Evolutionary conservation across 2,329 filamentous ascomycete species (phyloP).

Genomic region (Hypoxylon sp.): DNA sequence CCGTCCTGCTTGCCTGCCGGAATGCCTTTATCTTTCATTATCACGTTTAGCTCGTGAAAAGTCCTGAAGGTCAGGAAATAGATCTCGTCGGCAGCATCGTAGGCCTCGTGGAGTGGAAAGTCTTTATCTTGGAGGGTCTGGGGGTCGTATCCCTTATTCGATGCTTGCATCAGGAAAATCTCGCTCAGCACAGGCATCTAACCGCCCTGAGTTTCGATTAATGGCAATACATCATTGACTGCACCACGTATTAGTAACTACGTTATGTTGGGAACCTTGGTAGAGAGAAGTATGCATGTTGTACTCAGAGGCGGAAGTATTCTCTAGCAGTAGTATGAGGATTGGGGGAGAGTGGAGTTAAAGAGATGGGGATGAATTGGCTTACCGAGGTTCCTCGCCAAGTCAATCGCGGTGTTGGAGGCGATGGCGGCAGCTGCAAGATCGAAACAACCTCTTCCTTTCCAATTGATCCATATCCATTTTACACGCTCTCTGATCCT

Average conservation of each 20-base stretch:
- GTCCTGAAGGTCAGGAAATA: slow-evolving; percentile 34
- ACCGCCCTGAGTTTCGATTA: slow-evolving; percentile 37
- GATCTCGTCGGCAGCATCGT: slow-evolving; percentile 39
- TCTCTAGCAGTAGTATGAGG: background rate
- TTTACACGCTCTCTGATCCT: slow-evolving; percentile 40
- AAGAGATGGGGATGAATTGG: background rate
- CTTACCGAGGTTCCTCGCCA: slow-evolving; percentile 43
- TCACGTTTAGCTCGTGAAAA: slow-evolving; percentile 20
- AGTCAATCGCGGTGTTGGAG: slow-evolving; percentile 48
- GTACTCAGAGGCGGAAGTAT: background rate
- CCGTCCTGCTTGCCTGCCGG: slow-evolving; percentile 39
- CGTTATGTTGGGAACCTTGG: background rate
- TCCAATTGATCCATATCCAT: slow-evolving; percentile 46
- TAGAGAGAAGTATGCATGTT: background rate
- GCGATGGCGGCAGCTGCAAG: slow-evolving; percentile 47
- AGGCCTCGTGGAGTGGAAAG: slow-evolving; percentile 41
- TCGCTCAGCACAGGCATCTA: slow-evolving; percentile 30
- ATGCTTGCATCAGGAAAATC: slow-evolving; percentile 29
- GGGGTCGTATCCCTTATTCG: slow-evolving; percentile 22
- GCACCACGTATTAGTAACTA: background rate
- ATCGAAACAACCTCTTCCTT: slow-evolving; percentile 40
- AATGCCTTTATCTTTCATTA: slow-evolving; percentile 24
- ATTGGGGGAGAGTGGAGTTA: background rate
- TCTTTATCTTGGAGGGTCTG: slow-evolving; percentile 5
- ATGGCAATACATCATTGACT: slow-evolving; percentile 43